phyloP scores from a whole-genome alignment of 1,284 basidiomycete species.

The Sporisorium exsertum region DNA sequence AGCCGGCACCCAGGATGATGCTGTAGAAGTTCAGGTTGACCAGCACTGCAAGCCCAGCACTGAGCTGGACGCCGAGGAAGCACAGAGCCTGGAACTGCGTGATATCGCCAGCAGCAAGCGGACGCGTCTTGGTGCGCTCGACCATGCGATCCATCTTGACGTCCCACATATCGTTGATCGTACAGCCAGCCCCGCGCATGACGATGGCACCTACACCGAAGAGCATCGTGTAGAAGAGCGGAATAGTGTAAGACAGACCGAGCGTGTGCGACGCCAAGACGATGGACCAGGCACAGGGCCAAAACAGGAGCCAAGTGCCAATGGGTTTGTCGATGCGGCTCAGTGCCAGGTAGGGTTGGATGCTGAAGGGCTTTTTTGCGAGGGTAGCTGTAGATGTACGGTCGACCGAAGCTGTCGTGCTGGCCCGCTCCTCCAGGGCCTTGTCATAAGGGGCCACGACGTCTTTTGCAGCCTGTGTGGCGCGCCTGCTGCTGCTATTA shows the following conservation, averaged over 20 bases:
- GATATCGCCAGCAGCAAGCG: slow-evolving; percentile 85
- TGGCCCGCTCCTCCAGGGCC: background rate
- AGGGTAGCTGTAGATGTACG: background rate
- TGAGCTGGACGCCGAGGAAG: slow-evolving; percentile 87
- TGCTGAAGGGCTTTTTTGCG: slow-evolving; percentile 34
- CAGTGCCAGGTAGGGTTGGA: slow-evolving; percentile 82
- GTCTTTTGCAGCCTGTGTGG: background rate
- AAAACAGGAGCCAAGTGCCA: slow-evolving; percentile 88
- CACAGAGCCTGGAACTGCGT: slow-evolving; percentile 80
- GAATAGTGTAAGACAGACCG: slow-evolving; percentile 43
- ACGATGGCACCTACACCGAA: slow-evolving; percentile 91
- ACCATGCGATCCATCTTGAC: slow-evolving; percentile 87
- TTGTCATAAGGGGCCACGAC: background rate
- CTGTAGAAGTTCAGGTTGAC: slow-evolving; percentile 95
- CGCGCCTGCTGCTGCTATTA: slow-evolving; percentile 16
- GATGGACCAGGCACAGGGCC: slow-evolving; percentile 78
- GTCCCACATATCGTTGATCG: slow-evolving; percentile 99
- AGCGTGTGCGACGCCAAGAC: slow-evolving; percentile 63
- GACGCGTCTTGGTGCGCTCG: slow-evolving; percentile 77
- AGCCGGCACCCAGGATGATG: slow-evolving; percentile 90
- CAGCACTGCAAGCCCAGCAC: slow-evolving; percentile 86
- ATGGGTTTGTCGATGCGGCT: slow-evolving; percentile 95
- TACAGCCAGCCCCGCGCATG: slow-evolving; percentile 98
- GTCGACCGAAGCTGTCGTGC: background rate
- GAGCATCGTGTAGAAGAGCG: slow-evolving; percentile 73